Base-by-base conservation (phyloP, 2,329 filamentous ascomycete species). In the Pseudopyrenochaeta lycopersici region DNA sequence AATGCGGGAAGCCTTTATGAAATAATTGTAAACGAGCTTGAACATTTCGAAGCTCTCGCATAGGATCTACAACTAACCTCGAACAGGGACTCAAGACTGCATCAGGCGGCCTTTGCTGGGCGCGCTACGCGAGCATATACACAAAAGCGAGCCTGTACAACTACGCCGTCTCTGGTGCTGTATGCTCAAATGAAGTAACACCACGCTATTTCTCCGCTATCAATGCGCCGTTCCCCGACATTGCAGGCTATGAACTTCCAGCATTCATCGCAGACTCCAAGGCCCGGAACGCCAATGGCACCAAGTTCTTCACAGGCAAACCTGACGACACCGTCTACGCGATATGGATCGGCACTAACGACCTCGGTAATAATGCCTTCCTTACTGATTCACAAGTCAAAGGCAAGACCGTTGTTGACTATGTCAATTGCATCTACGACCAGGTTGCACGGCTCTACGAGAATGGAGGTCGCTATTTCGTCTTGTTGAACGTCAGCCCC, bases 341-440 rank as follows among this genome's bases (percentile, higher is more conserved):
- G 1, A 83, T 93, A 45, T 93, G 89, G 89, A 92, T 93, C 64
- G 90, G 90, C 2, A 92, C 90, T 20, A 94, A 94, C 68, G 90
- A 95, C 66, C 78, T 94, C 9, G 90, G 90, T 18, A 81, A 79
- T 51, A 75, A 81, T 46, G 88, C 83, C 7, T 89, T 92, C 67
- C 72, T 93, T 29, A 85, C 82, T 4, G 88, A 91, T 67, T 81
- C 80, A 20, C 87, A 91, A 68, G 73, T 82, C 4, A 63, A 77
- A 0, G 84, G 82, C 11, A 86, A 85, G 20, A 88, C 84, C 1
- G 81, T 92, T 5, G 78, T 81, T 1, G 82, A 88, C 66, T 92
- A 88, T 66, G 81, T 87, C 2, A 83, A 88, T 57, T 93, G 90
- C 68, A 79, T 91, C 1, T 92, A 88, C 78, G 69, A 79, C 6